Percentiles rank a stretch among this genome's conserved stretches.
Evolutionary conservation across 2,329 filamentous ascomycete species (phyloP).

Genomic region (Penicillium sp.): DNA sequence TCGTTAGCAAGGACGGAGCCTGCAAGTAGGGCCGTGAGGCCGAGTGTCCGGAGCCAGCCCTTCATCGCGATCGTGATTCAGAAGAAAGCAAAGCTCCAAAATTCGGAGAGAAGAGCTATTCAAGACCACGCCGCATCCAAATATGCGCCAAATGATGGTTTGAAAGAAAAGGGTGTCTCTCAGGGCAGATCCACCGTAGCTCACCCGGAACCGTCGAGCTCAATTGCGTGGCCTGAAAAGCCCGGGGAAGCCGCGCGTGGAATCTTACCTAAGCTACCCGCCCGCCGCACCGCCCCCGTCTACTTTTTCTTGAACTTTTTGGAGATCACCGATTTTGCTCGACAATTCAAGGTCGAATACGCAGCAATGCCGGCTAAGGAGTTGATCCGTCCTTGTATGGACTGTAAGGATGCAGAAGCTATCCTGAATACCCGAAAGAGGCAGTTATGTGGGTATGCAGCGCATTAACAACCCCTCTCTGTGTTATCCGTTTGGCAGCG

Average conservation of each 20-base stretch:
- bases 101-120: constrained; percentile 22
- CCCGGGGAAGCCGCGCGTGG: constrained; percentile 26
- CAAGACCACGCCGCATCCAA: constrained; percentile 28
- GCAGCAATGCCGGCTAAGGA: constrained; percentile 40
- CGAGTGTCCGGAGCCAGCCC: constrained; percentile 43
- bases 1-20: constrained; percentile 49
- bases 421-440: constrained; percentile 61
- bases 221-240: constrained; percentile 25
- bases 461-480: constrained; percentile 15
- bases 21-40: constrained; percentile 44
- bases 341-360: background rate
- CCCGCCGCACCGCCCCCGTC: constrained; percentile 21
- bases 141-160: constrained; percentile 13
- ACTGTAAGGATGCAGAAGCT: constrained; percentile 58
- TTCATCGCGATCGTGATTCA: constrained; percentile 42
- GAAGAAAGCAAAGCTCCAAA: constrained; percentile 33
- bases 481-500: background rate
- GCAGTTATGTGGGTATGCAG: constrained; percentile 61
- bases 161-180: constrained; percentile 11
- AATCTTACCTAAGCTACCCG: constrained; percentile 35
- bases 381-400: constrained; percentile 52
- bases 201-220: constrained; percentile 16
- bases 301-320: constrained; percentile 20
- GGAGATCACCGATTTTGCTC: constrained; percentile 4
- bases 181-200: constrained; percentile 12